Percentiles rank a stretch among this genome's conserved stretches.
phyloP scores from a whole-genome alignment of 805 yeast genomes.

The Pichia rugopelliculosa region DNA sequence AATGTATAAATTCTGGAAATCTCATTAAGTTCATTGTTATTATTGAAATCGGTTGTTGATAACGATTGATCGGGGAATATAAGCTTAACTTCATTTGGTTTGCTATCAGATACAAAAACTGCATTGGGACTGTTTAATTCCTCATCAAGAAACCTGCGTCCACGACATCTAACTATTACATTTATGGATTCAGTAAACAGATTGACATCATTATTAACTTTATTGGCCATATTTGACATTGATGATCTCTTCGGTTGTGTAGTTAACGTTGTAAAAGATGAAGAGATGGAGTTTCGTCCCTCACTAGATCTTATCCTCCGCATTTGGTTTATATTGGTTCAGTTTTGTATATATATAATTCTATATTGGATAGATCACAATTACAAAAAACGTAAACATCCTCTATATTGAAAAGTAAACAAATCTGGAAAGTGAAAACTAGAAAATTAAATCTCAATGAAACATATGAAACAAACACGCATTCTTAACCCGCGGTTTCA shows the following conservation, averaged over 20 bases:
- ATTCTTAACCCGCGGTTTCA: background rate
- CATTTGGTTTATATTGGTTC: too few relatives aligned
- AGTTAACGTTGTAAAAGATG: background rate
- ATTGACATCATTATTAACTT: background rate
- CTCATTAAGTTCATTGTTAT: slow-evolving; percentile 1
- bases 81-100: slow-evolving; percentile 8
- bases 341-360: too few relatives aligned
- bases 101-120: slow-evolving; percentile 37
- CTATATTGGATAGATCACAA: background rate
- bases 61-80: slow-evolving; percentile 2
- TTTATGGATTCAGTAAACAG: slow-evolving; percentile 7
- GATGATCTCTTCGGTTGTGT: background rate
- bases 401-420: background rate
- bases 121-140: slow-evolving; percentile 39
- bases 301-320: background rate
- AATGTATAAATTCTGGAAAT: slow-evolving; percentile 35
- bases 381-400: background rate
- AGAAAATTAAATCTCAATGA: too few relatives aligned
- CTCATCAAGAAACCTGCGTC: slow-evolving; percentile 38
- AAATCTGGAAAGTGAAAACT: background rate
- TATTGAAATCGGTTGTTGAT: background rate
- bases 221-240: background rate
- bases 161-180: slow-evolving; percentile 33
- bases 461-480: too few relatives aligned
- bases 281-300: background rate